These are phyloP conservation scores for Colletotrichum noveboracense DNA, from an alignment of 2,329 filamentous ascomycete genomes.

Conservation along the genomic window DNA sequence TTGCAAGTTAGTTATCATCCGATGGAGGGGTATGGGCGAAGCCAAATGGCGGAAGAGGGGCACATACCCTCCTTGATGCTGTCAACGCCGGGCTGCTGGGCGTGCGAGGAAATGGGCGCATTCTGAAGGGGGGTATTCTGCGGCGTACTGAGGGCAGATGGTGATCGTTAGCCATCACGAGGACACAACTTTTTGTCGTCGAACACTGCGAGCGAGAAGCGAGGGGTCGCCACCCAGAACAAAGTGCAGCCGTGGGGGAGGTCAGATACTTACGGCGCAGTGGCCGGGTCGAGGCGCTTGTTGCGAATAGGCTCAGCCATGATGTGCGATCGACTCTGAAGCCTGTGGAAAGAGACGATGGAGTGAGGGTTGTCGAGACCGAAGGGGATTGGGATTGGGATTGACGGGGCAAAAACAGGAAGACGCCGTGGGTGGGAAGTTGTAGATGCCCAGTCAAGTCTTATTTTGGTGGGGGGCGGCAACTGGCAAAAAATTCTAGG, in stretches of 20 bases:
- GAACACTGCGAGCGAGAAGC: constrained; percentile 12
- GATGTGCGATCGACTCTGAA: constrained; percentile 29
- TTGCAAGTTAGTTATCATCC: constrained; percentile 25
- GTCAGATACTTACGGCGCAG: constrained; percentile 60
- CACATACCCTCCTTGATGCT: constrained; percentile 96
- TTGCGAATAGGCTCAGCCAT: constrained; percentile 71
- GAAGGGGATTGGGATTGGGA: neutral
- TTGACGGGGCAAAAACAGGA: constrained; percentile 8
- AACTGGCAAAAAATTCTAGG: constrained; percentile 9
- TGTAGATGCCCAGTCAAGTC: constrained; percentile 20
- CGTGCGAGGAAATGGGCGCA: constrained; percentile 96
- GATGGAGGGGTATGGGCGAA: constrained; percentile 5
- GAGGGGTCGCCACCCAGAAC: constrained; percentile 12
- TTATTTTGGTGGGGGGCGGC: constrained; percentile 22
- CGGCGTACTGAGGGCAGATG: constrained; percentile 71
- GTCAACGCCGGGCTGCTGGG: constrained; percentile 90
- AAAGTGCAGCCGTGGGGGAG: neutral
- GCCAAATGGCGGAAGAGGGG: neutral
- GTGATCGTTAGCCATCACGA: constrained; percentile 22
- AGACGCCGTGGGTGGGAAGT: constrained; percentile 8
- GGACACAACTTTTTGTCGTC: constrained; percentile 13
- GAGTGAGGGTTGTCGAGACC: neutral
- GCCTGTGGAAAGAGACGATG: neutral
- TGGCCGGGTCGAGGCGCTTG: constrained; percentile 61
- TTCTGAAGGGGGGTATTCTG: constrained; percentile 97